Evolutionary conservation across 2,329 filamentous ascomycete genomes (phyloP).

Genomic region (Arthrinium phaeospermum): DNA sequence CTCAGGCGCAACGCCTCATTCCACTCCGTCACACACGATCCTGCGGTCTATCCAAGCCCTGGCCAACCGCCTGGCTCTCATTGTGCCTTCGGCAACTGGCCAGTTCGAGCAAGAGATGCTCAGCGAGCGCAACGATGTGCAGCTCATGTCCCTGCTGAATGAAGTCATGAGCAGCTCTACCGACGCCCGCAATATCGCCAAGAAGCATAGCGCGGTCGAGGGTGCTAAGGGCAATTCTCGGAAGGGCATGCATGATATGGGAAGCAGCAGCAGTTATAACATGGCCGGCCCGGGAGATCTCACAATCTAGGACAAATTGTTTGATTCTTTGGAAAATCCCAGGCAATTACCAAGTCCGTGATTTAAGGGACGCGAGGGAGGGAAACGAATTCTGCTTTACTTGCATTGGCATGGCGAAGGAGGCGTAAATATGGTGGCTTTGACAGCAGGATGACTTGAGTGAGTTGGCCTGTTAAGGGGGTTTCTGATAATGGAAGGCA

Average conservation of each 20-base stretch:
- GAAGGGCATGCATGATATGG: constrained; percentile 28
- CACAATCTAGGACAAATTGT: constrained; percentile 6
- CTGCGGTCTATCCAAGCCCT: constrained; percentile 89
- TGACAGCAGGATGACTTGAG: constrained; percentile 10
- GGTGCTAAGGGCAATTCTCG: constrained; percentile 36
- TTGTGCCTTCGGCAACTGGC: constrained; percentile 72
- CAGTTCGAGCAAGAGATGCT: constrained; percentile 74
- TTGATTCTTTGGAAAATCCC: background rate
- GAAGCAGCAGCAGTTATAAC: constrained; percentile 26
- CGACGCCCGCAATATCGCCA: constrained; percentile 74
- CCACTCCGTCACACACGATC: constrained; percentile 68
- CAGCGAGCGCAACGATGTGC: constrained; percentile 83
- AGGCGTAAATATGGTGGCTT: constrained; percentile 33
- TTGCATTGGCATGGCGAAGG: constrained; percentile 41
- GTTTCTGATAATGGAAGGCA: background rate
- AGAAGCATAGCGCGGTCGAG: constrained; percentile 72
- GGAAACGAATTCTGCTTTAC: background rate
- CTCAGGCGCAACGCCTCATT: constrained; percentile 43
- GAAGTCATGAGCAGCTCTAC: constrained; percentile 75
- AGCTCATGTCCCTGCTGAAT: constrained; percentile 77
- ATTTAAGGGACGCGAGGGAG: background rate
- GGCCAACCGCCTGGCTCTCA: constrained; percentile 79
- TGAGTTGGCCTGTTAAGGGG: constrained; percentile 6
- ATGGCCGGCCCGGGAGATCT: constrained; percentile 20
- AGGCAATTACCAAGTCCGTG: background rate